Base-by-base conservation (phyloP, 176 grass and related monocot species). In the Cenchrus purpureus region DNA sequence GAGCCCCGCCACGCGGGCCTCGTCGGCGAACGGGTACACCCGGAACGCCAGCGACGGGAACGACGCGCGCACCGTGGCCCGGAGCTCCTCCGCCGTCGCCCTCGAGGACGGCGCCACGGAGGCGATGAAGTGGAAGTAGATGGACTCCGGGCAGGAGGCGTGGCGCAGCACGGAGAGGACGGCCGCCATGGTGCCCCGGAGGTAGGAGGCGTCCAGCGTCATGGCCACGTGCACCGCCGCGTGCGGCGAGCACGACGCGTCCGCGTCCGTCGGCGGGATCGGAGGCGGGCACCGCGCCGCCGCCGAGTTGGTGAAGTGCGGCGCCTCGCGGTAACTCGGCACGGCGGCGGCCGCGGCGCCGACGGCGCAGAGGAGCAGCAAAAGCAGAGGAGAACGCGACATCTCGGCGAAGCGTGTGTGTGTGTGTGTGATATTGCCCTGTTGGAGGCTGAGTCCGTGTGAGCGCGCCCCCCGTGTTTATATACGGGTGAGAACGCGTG, bases 221-320 rank as follows among this genome's bases (percentile, higher is more conserved):
- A 97, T 97, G 43, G 95, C 92, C 70, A 97, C 91, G 83, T 97
- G 95, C 81, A 97, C 95, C 8, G 86, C 86, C n/a, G 95, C 88
- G 70, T 57, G 86, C 74, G 84, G 92, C 86, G 74, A 91, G 88
- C 49, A 87, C 71, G 71, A 83, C n/a, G 68, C 79, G 83, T 77
- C 82, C 11, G 67, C 20, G 64, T 70, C 86, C 20, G 81, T 74
- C 53, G 68, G 67, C 0, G 14, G 70, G 15, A 79, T 82, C 70
- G 89, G 90, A 66, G 87, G 79, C 9, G 72, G 88, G 86, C 78
- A 79, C 43, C 1, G 80, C 68, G 67, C 83, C 56, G 62, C 78
- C n/a, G 31, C 91, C 10, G 90, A 92, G 91, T 74, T 89, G 40
- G 79, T 88, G 92, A 82, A 89, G 74, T 78, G 87, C 51, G 84